phyloP scores from a whole-genome alignment of 805 yeast genomes.

The Yarrowia sp. region DNA sequence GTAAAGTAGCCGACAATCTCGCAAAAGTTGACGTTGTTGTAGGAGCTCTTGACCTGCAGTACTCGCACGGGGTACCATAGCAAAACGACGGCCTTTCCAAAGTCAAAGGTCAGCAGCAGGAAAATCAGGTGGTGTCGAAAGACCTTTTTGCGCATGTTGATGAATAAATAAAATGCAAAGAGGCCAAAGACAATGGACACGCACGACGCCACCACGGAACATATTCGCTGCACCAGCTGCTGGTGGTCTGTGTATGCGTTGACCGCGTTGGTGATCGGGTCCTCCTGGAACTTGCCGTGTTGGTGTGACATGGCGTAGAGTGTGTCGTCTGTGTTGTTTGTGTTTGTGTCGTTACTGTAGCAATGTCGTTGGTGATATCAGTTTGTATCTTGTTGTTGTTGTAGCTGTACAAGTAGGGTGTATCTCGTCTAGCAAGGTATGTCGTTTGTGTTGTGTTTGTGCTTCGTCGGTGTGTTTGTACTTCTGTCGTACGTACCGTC shows the following conservation, averaged over 20 bases:
- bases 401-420: not conserved
- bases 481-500: not conserved
- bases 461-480: not conserved
- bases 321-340: not conserved
- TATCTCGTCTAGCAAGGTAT: not conserved
- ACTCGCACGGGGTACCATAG: conserved; percentile 65
- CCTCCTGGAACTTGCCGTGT: conserved; percentile 25
- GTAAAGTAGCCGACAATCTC: conserved; percentile 76
- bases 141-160: conserved; percentile 31
- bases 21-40: conserved; percentile 51
- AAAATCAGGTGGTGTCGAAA: conserved; percentile 53
- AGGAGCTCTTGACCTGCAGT: conserved; percentile 43
- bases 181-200: conserved; percentile 55
- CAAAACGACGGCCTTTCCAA: conserved; percentile 64
- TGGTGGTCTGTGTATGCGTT: conserved; percentile 31
- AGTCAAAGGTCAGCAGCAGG: conserved; percentile 64
- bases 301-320: not conserved
- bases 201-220: conserved; percentile 51
- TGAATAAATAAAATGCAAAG: conserved; percentile 55
- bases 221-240: conserved; percentile 38
- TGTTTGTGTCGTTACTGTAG: not conserved
- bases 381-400: not conserved
- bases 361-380: no score
- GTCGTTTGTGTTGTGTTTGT: not conserved
- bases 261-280: conserved; percentile 28